phyloP scores from a whole-genome alignment of 441 rosid genomes.

The Eutrema salsugineum region DNA sequence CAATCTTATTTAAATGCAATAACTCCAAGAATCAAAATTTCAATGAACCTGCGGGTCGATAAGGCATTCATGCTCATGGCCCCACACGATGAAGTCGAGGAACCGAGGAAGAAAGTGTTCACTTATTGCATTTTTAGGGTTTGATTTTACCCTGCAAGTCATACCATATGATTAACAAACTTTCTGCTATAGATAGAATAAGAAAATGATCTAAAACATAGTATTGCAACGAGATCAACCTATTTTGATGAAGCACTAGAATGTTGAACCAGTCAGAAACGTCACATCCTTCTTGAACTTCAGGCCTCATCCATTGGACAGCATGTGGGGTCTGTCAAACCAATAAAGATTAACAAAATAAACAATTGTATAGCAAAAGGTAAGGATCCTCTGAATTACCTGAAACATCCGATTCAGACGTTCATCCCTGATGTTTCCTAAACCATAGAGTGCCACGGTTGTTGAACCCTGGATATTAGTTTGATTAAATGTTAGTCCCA shows the following conservation, averaged over 20 bases:
- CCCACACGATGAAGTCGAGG: constrained; percentile 95
- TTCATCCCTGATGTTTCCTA: constrained; percentile 97
- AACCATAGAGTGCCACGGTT: constrained; percentile 92
- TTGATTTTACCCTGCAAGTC: constrained; percentile 82
- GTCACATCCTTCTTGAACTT: constrained; percentile 79
- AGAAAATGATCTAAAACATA: background rate
- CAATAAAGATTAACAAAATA: constrained; percentile 12
- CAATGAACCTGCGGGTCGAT: constrained; percentile 86
- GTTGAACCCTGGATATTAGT: constrained; percentile 74
- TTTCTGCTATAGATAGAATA: background rate
- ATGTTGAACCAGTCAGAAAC: constrained; percentile 97
- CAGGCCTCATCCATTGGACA: constrained; percentile 99
- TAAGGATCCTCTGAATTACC: constrained; percentile 39
- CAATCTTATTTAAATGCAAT: background rate
- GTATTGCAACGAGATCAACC: constrained; percentile 41
- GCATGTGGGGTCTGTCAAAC: constrained; percentile 87
- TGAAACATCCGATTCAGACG: constrained; percentile 99
- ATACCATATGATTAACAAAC: constrained; percentile 1
- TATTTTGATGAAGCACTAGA: constrained; percentile 97
- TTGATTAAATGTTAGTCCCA: constrained; percentile 9
- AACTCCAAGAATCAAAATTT: constrained; percentile 8
- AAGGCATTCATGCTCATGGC: constrained; percentile 97
- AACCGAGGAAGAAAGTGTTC: constrained; percentile 97
- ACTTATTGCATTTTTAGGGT: constrained; percentile 96
- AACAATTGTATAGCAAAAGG: constrained; percentile 3